Percentiles rank a stretch among this genome's conserved stretches.
Evolutionary conservation across 2,329 filamentous ascomycete species (phyloP).

Genomic region (Talaromyces verruculosus): DNA sequence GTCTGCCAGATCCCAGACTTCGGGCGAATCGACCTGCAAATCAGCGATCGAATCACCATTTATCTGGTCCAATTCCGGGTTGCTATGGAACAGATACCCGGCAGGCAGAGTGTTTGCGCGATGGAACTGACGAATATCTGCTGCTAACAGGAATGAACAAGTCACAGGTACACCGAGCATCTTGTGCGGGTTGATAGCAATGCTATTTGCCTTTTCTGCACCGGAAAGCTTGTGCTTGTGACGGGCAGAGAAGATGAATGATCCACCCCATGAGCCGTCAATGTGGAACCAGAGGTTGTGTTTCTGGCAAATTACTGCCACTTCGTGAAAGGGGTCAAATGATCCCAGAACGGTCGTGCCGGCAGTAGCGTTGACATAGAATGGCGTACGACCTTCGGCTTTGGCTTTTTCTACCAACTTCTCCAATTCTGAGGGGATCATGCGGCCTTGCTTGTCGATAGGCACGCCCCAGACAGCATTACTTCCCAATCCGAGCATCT

Average conservation of each 20-base stretch:
- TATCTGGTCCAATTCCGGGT: conserved; percentile 38
- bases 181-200: conserved; percentile 94
- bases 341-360: conserved; percentile 91
- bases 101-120: conserved; percentile 81
- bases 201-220: conserved; percentile 70
- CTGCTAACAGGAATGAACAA: conserved; percentile 81
- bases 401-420: conserved; percentile 62
- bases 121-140: conserved; percentile 75
- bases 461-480: conserved; percentile 70
- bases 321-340: conserved; percentile 74
- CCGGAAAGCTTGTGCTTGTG: conserved; percentile 68
- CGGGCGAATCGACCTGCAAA: conserved; percentile 42
- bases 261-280: conserved; percentile 87
- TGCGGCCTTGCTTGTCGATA: conserved; percentile 69
- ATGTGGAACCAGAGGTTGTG: conserved; percentile 87
- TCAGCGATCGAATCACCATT: conserved; percentile 26
- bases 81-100: conserved; percentile 76
- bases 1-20: conserved; percentile 87
- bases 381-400: conserved; percentile 70
- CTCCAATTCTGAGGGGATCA: conserved; percentile 67
- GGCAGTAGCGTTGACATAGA: conserved; percentile 94
- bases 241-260: conserved; percentile 71
- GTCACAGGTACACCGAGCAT: conserved; percentile 92
- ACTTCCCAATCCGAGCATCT: conserved; percentile 80
- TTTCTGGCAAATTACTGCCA: conserved; percentile 68